Base-by-base conservation (phyloP, 768 basidiomycete species). In the Pisolithus tinctorius region DNA sequence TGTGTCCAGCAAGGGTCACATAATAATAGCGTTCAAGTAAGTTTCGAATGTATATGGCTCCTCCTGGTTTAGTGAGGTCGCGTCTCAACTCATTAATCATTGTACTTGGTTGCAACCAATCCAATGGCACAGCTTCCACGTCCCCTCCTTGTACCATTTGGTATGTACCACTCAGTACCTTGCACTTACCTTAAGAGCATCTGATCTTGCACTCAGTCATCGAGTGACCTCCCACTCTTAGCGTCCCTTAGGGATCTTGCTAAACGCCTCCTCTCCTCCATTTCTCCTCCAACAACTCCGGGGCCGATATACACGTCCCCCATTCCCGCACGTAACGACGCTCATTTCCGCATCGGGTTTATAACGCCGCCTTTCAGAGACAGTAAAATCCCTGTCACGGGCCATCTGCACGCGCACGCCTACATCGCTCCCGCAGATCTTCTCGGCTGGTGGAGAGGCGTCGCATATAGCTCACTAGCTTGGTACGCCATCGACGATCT, bases 401-500 rank as follows among this genome's bases (percentile, higher is more conserved):
- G 88, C 65, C 87, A 89, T 62, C 75, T 88, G 26, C 87, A 89
- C 62, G 80, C 79, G 1, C 88, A 90, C 64, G 87, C 84, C 6
- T 88, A 81, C 62, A 75, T 88, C 46, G 71, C 70, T 11, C 80
- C 83, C 10, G 72, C 80, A 6, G 83, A 90, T 64, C 71, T 76
- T 30, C 69, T 82, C 60, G 84, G 86, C 47, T 90, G 86, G 86
- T 84, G 81, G 79, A 72, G 87, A 59, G 73, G 76, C 34, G 66
- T 87, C 17, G 84, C 80, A 7, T 88, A 83, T 64, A 74, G 82
- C 9, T 72, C 82, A 6, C 52, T 88, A 36, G 84, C 83, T 1
- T 88, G 87, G 86, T 88, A 88, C 63, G 69, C 77, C 36, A 77
- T 88, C 45, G 84, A 88, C 53, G 86, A 88, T 67, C 71, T 89